Evolutionary conservation across 805 yeast genomes (phyloP).

Genomic region (Candida xyloterini): DNA sequence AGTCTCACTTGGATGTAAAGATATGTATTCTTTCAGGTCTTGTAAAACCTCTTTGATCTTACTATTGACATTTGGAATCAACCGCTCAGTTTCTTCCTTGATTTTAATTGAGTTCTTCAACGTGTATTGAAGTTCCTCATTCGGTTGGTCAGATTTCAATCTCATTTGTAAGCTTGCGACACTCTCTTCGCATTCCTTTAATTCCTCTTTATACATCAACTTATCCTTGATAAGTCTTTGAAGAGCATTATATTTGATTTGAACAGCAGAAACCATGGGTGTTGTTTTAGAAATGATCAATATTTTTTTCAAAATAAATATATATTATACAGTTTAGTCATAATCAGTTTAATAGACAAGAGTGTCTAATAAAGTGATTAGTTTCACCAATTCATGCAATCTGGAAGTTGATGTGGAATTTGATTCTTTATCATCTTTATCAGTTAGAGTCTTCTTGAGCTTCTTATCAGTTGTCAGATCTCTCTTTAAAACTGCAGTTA

Average conservation of each 20-base stretch:
- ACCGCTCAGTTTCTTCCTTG: slow-evolving; percentile 28
- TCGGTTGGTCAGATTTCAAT: slow-evolving; percentile 13
- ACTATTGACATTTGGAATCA: slow-evolving; percentile 25
- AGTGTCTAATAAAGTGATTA: slow-evolving; percentile 30
- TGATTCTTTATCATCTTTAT: neutral
- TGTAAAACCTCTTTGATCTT: slow-evolving; percentile 24
- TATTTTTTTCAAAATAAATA: neutral
- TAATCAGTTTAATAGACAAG: slow-evolving; percentile 15
- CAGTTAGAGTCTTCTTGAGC: neutral
- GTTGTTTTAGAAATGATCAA: neutral
- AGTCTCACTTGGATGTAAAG: slow-evolving; percentile 19
- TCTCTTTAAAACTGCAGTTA: slow-evolving; percentile 46
- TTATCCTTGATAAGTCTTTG: slow-evolving; percentile 71
- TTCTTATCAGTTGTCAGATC: slow-evolving; percentile 25
- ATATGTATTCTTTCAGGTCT: slow-evolving; percentile 24
- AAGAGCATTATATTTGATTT: slow-evolving; percentile 69
- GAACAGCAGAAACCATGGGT: slow-evolving; percentile 60
- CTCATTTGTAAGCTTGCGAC: slow-evolving; percentile 10
- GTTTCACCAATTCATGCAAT: slow-evolving; percentile 23
- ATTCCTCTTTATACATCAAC: slow-evolving; percentile 56
- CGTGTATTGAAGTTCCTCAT: slow-evolving; percentile 27
- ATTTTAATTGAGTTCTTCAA: slow-evolving; percentile 27
- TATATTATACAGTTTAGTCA: neutral
- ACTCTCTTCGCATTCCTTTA: slow-evolving; percentile 29
- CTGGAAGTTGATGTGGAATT: slow-evolving; percentile 8